Percentiles rank a stretch among this genome's conserved stretches.
phyloP scores from a whole-genome alignment of 2,329 filamentous ascomycete genomes.

The Colletotrichum sp. region DNA sequence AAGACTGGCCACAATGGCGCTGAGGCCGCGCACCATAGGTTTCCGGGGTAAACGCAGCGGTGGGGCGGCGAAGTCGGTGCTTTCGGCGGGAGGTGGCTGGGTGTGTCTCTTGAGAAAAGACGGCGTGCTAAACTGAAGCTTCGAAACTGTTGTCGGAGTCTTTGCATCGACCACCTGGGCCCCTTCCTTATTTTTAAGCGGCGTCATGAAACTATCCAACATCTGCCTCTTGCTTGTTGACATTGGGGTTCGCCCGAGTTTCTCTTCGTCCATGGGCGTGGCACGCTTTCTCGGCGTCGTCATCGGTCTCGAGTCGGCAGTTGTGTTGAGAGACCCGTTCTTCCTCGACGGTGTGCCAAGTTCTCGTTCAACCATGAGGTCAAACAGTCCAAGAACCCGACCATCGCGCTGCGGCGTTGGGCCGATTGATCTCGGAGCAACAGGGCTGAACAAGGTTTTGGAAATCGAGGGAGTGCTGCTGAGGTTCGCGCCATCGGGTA shows the following conservation, averaged over 20 bases:
- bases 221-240: slow-evolving; percentile 65
- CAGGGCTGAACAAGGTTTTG: slow-evolving; percentile 65
- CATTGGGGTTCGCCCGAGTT: slow-evolving; percentile 54
- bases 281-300: slow-evolving; percentile 54
- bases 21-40: slow-evolving; percentile 72
- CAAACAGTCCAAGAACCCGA: slow-evolving; percentile 78
- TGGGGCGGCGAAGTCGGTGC: slow-evolving; percentile 52
- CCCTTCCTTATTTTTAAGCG: slow-evolving; percentile 55
- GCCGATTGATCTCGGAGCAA: slow-evolving; percentile 67
- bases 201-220: slow-evolving; percentile 70
- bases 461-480: slow-evolving; percentile 60
- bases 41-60: slow-evolving; percentile 62
- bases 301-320: slow-evolving; percentile 26
- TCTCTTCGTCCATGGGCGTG: slow-evolving; percentile 32
- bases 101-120: slow-evolving; percentile 65
- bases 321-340: slow-evolving; percentile 34
- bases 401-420: slow-evolving; percentile 84
- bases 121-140: slow-evolving; percentile 70
- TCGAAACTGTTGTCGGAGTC: slow-evolving; percentile 58
- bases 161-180: slow-evolving; percentile 39
- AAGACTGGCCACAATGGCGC: slow-evolving; percentile 74
- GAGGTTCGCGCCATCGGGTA: slow-evolving; percentile 41
- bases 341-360: slow-evolving; percentile 55
- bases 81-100: slow-evolving; percentile 61
- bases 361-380: slow-evolving; percentile 62